phyloP scores from a whole-genome alignment of 179 eudicot genomes.

The Heliamphora pulchella region DNA sequence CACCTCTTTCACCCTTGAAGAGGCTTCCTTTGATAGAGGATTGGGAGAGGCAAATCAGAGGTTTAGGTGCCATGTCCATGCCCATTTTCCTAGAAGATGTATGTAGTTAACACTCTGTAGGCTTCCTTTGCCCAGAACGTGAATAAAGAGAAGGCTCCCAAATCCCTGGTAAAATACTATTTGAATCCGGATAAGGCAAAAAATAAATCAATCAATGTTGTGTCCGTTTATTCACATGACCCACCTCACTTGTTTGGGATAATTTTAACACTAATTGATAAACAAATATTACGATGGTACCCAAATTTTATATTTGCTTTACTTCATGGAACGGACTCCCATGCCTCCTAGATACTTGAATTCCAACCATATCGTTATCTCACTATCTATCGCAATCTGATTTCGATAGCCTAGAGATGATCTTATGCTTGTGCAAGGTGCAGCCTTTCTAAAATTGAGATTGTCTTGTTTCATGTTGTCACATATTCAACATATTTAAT shows the following conservation, averaged over 20 bases:
- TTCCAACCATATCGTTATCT: neutral
- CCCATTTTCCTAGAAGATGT: neutral
- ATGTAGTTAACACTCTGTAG: neutral
- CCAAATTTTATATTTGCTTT: neutral
- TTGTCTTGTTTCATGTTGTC: neutral
- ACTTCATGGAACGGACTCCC: neutral
- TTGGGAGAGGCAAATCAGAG: neutral
- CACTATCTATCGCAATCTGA: neutral
- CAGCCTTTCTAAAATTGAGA: neutral
- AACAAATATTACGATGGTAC: neutral
- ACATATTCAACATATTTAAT: neutral
- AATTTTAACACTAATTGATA: neutral
- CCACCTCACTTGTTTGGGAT: neutral
- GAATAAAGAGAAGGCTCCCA: neutral
- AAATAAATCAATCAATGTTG: neutral
- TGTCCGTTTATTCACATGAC: neutral
- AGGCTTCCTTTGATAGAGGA: too few relatives aligned
- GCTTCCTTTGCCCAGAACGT: neutral
- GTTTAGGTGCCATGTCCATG: neutral
- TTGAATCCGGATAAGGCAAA: neutral
- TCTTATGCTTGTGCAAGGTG: neutral
- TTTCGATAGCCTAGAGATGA: neutral
- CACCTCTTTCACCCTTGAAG: too few relatives aligned
- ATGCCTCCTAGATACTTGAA: neutral
- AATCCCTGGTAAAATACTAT: neutral